Evolutionary conservation across 2,329 filamentous ascomycete genomes (phyloP), one percentile per base, ranked within the genome.

Genomic region (Claviceps pusilla): DNA sequence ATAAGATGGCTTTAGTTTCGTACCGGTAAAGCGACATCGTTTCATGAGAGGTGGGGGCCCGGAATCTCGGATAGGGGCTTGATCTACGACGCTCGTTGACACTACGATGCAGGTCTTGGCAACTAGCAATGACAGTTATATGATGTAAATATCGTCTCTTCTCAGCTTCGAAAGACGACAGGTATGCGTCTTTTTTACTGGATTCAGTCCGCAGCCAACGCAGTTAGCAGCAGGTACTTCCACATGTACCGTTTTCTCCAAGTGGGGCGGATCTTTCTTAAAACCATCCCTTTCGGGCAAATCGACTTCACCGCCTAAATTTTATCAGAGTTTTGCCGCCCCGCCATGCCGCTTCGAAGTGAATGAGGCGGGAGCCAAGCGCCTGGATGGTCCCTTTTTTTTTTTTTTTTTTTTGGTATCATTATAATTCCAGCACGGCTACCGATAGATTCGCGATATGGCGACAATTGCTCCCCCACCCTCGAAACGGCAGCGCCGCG

Each of bases 401-500:
- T 19, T 19, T 19, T 41, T 14, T 14, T 39, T 14, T 39, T 14
- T 33, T 33, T 7, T 5, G 7, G 31, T 33, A 33, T 19, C 39
- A 46, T 12, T 16, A 28, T 35, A 33, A 41, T 19, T 35, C 3
- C 41, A 39, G 24, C 33, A 29, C 24, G 7, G 35, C 47, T 42
- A 24, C 19, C 7, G n/a, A 19, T 35, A 43, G 39, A 16, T 37
- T 48, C 45, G 33, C 51, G 58, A 51, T 48, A 95, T 95, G 89
- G 81, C 89, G 61, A 95, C 89, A 5, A 71, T 90, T 50, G 68
- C 84, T 6, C 89, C 89, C n/a, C 89, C 87, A 49, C 87, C 88
- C 4, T 90, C 84, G 52, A 97, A 96, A 71, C 82, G 89, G 58
- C 89, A 95, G 66, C 86, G 84, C 69, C 81, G 85, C 51, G 87